Base-by-base conservation (phyloP, 148 eudicot species). In the Fagopyrum homotropicum region DNA sequence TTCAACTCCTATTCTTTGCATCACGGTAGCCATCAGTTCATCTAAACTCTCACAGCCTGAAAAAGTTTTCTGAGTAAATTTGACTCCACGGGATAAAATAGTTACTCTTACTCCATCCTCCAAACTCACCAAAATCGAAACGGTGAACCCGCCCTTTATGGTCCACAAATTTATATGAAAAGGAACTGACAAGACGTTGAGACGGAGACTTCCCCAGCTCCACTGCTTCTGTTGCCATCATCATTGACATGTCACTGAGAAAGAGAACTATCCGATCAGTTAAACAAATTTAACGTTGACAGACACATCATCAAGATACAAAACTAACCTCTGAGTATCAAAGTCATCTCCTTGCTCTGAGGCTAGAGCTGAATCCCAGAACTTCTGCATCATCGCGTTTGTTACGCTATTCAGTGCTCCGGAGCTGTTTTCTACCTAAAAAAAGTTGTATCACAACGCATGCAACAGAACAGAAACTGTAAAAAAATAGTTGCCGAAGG, bases 281-380 rank as follows among this genome's bases (percentile, higher is more conserved):
- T 26, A 16, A 14, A 9, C 16, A 73, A 1, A 54, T 26, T 51
- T 50, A 51, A 30, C 44, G 46, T 51, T 45, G 54, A 57, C 12
- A 70, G 69, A 72, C 57, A 78, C 46, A 73, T 69, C 40, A 76
- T 69, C 61, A 55, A 63, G 54, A 68, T 79, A 63, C 22, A 77
- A 72, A 73, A 6, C 45, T 16, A 75, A 90, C 98, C 98, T 93
- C 5, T 86, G 93, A 77, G 91, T 81, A 73, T 94, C 98, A 72
- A 83, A 91, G 77, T 94, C 97, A 83, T 94, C 98, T 72, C 85
- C 83, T 43, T 97, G 86, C 75, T 92, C 97, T 69, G 90, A 78
- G 76, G 90, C 84, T 73, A 94, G 88, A 69, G 98, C 98, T 75
- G 97, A 94, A 83, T 94, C 98, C 98, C 98, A 94, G 77, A 94